phyloP scores from a whole-genome alignment of 2,329 filamentous ascomycete species.

The Stemphylium beticola region DNA sequence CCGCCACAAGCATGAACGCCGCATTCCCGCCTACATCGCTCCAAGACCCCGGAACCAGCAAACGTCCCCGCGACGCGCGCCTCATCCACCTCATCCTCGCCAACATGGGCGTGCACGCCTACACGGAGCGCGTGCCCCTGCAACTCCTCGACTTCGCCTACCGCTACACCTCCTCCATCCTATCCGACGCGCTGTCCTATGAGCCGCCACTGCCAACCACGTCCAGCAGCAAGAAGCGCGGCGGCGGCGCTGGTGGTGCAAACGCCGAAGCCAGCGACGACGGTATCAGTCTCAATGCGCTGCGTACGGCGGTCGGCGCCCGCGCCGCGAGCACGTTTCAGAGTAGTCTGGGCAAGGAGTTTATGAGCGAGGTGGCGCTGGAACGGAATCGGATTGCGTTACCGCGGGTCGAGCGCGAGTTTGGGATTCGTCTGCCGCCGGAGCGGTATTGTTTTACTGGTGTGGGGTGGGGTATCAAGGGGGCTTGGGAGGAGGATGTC shows the following conservation, averaged over 20 bases:
- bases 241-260: slow-evolving; percentile 3
- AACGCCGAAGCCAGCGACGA: slow-evolving; percentile 49
- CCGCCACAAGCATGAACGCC: slow-evolving; percentile 27
- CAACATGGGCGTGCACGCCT: slow-evolving; percentile 77
- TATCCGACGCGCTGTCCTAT: slow-evolving; percentile 64
- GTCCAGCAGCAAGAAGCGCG: slow-evolving; percentile 29
- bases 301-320: slow-evolving; percentile 74
- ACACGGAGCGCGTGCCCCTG: slow-evolving; percentile 81
- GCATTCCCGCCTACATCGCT: slow-evolving; percentile 44
- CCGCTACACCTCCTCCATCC: slow-evolving; percentile 75
- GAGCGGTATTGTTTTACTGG: slow-evolving; percentile 61
- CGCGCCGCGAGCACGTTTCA: slow-evolving; percentile 72
- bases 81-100: slow-evolving; percentile 81
- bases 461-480: slow-evolving; percentile 41
- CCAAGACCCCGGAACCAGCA: slow-evolving; percentile 38
- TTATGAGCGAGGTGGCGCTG: slow-evolving; percentile 71
- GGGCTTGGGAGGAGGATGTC: slow-evolving; percentile 69
- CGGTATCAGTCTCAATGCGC: slow-evolving; percentile 67
- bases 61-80: slow-evolving; percentile 76
- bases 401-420: slow-evolving; percentile 59
- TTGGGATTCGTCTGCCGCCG: slow-evolving; percentile 65
- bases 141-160: slow-evolving; percentile 87
- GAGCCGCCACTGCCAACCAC: slow-evolving; percentile 32
- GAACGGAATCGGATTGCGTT: slow-evolving; percentile 55
- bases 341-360: slow-evolving; percentile 71